phyloP scores from a whole-genome alignment of 495 filamentous ascomycete genomes.

The Neurospora terricola region DNA sequence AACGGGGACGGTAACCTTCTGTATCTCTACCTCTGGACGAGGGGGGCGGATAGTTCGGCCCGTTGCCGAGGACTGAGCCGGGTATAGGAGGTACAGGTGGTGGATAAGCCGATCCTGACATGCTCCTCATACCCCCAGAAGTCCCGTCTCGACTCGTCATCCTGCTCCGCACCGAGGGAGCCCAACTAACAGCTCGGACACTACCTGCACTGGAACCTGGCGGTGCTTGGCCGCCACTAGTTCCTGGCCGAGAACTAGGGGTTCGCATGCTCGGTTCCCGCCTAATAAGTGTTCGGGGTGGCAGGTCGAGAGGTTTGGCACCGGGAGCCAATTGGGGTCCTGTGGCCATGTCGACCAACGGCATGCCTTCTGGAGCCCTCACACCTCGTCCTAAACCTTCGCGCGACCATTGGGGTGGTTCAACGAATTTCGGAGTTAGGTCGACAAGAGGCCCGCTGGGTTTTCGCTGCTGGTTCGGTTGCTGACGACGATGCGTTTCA shows the following conservation, averaged over 20 bases:
- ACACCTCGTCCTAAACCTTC: constrained; percentile 58
- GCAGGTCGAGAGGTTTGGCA: not conserved
- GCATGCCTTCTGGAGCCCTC: constrained; percentile 45
- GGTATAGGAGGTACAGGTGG: not conserved
- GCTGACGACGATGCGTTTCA: constrained; percentile 11
- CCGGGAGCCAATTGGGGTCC: constrained; percentile 1
- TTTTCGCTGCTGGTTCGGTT: constrained; percentile 33
- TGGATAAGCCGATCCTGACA: not conserved
- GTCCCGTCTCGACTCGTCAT: not conserved
- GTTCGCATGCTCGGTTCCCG: not conserved
- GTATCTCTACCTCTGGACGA: not conserved
- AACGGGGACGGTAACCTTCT: not conserved
- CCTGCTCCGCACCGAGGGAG: not conserved
- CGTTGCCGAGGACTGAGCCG: not conserved
- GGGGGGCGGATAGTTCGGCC: not conserved
- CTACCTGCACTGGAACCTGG: not conserved
- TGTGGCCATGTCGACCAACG: constrained; percentile 50
- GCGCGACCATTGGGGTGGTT: constrained; percentile 58
- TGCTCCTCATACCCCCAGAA: not conserved
- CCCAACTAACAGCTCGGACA: not conserved
- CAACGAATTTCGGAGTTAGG: constrained; percentile 61
- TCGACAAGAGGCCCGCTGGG: constrained; percentile 49
- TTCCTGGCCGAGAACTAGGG: not conserved
- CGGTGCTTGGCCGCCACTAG: not conserved
- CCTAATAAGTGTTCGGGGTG: not conserved